Percentiles rank a stretch among this genome's conserved stretches.
Evolutionary conservation across 352 stramenopile species (phyloP).

Genomic region (Phytophthora kernoviae): DNA sequence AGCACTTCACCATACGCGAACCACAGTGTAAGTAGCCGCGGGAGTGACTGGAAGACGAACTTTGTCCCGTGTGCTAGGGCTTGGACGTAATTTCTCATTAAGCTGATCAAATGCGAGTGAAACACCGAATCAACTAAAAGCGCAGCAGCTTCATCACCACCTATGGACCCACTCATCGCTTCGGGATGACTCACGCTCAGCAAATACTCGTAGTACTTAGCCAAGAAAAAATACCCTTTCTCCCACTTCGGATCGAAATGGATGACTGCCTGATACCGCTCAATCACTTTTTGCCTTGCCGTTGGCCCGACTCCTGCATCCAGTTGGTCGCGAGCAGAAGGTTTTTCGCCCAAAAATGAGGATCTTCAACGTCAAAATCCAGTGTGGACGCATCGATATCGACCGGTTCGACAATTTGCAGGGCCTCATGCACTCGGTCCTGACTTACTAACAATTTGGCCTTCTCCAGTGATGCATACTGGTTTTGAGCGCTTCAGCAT

Average conservation of each 20-base stretch:
- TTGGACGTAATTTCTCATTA: conserved; percentile 95
- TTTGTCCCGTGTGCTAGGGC: conserved; percentile 89
- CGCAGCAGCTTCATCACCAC: conserved; percentile 42
- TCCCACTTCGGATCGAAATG: conserved; percentile 94
- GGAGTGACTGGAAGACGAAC: conserved; percentile 97
- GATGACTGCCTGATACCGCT: conserved; percentile 95
- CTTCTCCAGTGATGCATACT: conserved; percentile 75
- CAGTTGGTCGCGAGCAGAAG: conserved; percentile 95
- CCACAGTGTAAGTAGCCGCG: conserved; percentile 97
- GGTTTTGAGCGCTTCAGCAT: conserved; percentile 82
- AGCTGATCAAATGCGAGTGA: conserved; percentile 77
- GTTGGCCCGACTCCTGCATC: conserved; percentile 95
- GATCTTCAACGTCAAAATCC: conserved; percentile 77
- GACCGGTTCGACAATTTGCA: conserved; percentile 84
- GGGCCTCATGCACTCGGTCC: conserved; percentile 83
- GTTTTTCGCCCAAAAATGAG: conserved; percentile 81
- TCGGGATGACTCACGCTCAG: conserved; percentile 76
- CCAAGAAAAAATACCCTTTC: conserved; percentile 91
- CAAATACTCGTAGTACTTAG: conserved; percentile 93
- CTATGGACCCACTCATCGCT: conserved; percentile 34
- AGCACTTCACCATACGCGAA: conserved; percentile 95
- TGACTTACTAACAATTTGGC: conserved; percentile 83
- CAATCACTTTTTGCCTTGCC: conserved; percentile 94
- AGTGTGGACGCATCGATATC: conserved; percentile 78
- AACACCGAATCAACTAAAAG: conserved; percentile 65